Evolutionary conservation across 495 filamentous ascomycete genomes (phyloP), one percentile per base, ranked within the genome.

Genomic region (Trichoderma orchidacearum): DNA sequence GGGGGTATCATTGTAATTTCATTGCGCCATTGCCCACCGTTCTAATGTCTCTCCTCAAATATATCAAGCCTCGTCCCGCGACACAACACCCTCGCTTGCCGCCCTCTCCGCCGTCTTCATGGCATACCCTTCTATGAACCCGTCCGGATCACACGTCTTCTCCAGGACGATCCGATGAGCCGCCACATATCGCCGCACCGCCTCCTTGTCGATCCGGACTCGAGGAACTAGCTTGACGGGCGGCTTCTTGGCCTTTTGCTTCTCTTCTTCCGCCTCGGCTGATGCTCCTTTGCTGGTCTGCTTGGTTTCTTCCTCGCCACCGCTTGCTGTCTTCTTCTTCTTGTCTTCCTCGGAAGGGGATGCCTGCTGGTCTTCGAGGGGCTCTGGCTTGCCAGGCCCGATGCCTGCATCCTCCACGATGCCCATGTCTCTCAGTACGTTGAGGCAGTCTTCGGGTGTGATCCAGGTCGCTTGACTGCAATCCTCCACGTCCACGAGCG

Each of bases 361-460:
- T 23, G 34, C 36, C 31, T 17, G 30, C 9, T n/a, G 38, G 30
- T 53, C 68, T 9, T 53, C 51, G 8, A 53, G 4, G 0, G 15
- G 27, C 31, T 68, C 73, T 23, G 68, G 67, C 56, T 70, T 74
- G 48, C 76, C 72, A 0, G 72, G 70, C 0, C 72, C 72, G 9
- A 64, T 70, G 0, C 66, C 75, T 3, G 75, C 77, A n/a, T 80
- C 73, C 58, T 87, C 84, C 31, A 85, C 72, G 30, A 91, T 76
- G 6, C 79, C 83, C 85, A 94, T 88, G 30, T 85, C 84, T 57
- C 85, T 81, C 30, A 94, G 72, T 27, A 89, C 80, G n/a, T 74
- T 76, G 35, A 94, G 77, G 29, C 90, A 85, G 68, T 96, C 91
- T 50, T 95, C 90, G 3, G 80, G 79, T 54, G 82, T 69, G 65